Evolutionary conservation across 2,329 filamentous ascomycete genomes (phyloP).

Genomic region (Verticillium klebahnii): DNA sequence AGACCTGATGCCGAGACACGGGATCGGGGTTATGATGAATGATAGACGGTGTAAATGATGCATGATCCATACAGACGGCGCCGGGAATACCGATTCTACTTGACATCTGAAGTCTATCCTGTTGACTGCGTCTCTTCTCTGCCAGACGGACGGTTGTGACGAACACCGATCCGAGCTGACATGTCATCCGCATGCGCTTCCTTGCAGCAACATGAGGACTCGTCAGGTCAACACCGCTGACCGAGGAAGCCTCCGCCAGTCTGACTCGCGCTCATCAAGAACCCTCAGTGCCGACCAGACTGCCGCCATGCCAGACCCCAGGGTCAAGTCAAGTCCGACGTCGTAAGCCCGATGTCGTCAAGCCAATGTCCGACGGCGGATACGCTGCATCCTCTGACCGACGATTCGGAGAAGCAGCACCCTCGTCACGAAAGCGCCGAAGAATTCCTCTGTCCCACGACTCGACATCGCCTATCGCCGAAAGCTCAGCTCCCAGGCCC

Average conservation of each 20-base stretch:
- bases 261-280: not conserved
- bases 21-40: not conserved
- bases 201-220: too few relatives aligned
- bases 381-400: not conserved
- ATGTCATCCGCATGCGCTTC: too few relatives aligned
- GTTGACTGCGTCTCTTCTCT: too few relatives aligned
- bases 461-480: not conserved
- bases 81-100: not conserved
- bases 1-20: not conserved
- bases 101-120: not conserved
- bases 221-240: too few relatives aligned
- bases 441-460: not conserved
- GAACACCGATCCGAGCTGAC: too few relatives aligned
- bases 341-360: not conserved
- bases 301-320: not conserved
- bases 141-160: too few relatives aligned
- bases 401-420: not conserved
- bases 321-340: not conserved
- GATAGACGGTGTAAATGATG: not conserved
- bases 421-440: not conserved
- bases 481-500: not conserved
- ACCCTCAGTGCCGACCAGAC: not conserved
- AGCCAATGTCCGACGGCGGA: not conserved
- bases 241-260: not conserved
- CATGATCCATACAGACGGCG: not conserved